A percentile compares a stretch with the other conserved stretches of the same genome.
These are phyloP conservation scores for Bocquillonia castaneifolia DNA, from an alignment of 441 rosid species.

Conservation along the genomic window DNA sequence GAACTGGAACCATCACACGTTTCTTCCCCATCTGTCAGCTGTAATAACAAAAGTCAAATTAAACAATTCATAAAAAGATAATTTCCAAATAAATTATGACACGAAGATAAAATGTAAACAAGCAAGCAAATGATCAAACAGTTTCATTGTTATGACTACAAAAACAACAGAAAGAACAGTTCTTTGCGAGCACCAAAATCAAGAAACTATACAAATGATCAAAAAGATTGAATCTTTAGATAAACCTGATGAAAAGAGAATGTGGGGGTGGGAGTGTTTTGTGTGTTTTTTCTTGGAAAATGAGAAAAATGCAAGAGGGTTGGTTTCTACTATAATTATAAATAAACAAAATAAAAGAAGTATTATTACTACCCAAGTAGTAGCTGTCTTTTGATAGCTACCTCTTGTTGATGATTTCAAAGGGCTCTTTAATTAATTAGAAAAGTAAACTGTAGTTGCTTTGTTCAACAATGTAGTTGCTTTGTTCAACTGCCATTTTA, in stretches of 20 bases:
- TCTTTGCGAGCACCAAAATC: neutral
- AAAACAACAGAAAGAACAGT: neutral
- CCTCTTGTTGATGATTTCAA: too few relatives aligned
- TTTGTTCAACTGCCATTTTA: too few relatives aligned
- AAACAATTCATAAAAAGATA: neutral
- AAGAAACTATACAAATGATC: neutral
- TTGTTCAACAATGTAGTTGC: too few relatives aligned
- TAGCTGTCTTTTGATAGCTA: too few relatives aligned
- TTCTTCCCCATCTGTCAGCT: constrained; percentile 49
- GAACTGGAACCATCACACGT: constrained; percentile 52
- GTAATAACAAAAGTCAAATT: neutral
- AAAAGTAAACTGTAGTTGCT: too few relatives aligned
- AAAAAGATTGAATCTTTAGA: neutral
- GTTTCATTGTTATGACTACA: neutral
- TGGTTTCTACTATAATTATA: too few relatives aligned
- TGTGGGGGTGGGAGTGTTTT: too few relatives aligned
- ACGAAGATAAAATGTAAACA: neutral
- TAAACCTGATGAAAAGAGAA: too few relatives aligned
- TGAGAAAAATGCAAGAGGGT: too few relatives aligned
- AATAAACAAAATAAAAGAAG: too few relatives aligned
- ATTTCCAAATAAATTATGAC: neutral
- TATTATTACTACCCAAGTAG: too few relatives aligned
- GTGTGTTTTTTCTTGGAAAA: neutral
- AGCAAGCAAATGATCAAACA: neutral
- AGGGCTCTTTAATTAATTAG: too few relatives aligned